phyloP scores from a whole-genome alignment of 352 stramenopile genomes.

The Achlya hypogyna region DNA sequence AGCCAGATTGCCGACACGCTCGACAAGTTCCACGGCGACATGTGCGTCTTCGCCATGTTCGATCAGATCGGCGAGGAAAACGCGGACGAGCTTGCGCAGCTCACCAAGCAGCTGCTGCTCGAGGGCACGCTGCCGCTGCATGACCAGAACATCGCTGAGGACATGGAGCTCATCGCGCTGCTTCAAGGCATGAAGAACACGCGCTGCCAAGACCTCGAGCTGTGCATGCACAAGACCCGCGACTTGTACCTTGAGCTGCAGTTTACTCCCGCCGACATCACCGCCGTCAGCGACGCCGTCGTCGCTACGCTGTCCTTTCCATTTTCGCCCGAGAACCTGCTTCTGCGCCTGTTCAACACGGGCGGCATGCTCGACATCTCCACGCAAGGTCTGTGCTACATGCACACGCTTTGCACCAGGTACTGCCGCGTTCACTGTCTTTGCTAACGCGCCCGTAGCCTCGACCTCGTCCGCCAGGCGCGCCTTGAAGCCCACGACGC shows the following conservation, averaged over 20 bases:
- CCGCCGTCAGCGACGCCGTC: not conserved
- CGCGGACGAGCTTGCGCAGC: constrained; percentile 10
- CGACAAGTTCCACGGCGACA: constrained; percentile 46
- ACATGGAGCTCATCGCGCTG: constrained; percentile 36
- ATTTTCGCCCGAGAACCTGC: constrained; percentile 13
- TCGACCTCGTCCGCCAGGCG: not conserved
- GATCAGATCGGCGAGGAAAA: constrained; percentile 21
- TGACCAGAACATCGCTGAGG: constrained; percentile 23
- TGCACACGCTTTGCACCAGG: constrained; percentile 17
- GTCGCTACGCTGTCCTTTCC: constrained; percentile 12
- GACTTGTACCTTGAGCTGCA: constrained; percentile 33
- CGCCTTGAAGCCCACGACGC: not conserved
- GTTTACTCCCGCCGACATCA: constrained; percentile 38
- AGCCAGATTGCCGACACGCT: constrained; percentile 35
- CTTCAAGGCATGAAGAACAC: constrained; percentile 50
- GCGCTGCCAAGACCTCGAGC: constrained; percentile 43
- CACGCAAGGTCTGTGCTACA: constrained; percentile 14
- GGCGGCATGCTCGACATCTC: constrained; percentile 14
- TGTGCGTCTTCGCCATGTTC: constrained; percentile 25
- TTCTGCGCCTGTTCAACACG: constrained; percentile 14
- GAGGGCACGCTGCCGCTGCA: constrained; percentile 15
- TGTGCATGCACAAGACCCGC: constrained; percentile 35
- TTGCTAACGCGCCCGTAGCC: not conserved
- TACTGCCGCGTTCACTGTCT: not conserved
- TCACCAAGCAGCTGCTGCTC: constrained; percentile 11